These are phyloP conservation scores for Dimargaris xerosporica DNA, from an alignment of 192 early-diverging fungal species.

Conservation along the genomic window DNA sequence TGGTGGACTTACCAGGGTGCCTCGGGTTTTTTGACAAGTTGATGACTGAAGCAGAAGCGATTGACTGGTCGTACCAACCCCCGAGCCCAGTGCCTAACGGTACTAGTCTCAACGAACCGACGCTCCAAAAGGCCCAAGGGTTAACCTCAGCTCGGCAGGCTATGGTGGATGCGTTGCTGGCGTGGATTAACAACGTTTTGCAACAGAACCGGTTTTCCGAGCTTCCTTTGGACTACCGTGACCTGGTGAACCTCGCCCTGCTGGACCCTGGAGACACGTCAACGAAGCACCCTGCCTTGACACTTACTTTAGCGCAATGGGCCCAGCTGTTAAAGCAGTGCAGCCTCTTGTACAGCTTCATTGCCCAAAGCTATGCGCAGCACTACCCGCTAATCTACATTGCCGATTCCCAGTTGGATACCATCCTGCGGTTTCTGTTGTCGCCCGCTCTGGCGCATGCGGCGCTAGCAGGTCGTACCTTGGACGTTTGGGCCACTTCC, in stretches of 20 bases:
- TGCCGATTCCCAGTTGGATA: background rate
- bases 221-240: background rate
- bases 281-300: background rate
- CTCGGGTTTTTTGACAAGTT: slow-evolving; percentile 1
- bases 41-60: background rate
- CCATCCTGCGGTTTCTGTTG: slow-evolving; percentile 4
- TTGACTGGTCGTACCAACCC: too few species aligned
- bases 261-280: background rate
- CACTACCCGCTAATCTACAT: slow-evolving; percentile 8
- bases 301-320: background rate
- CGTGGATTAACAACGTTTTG: background rate
- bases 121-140: background rate
- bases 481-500: too few species aligned
- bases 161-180: slow-evolving; percentile 1
- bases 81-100: too few species aligned
- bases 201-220: background rate
- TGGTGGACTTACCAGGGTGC: background rate
- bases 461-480: background rate
- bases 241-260: background rate
- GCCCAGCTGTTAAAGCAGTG: background rate
- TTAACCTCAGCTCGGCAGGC: background rate
- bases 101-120: background rate
- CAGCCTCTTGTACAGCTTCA: background rate
- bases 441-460: slow-evolving; percentile 5
- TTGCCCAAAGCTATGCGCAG: slow-evolving; percentile 6